These are phyloP conservation scores for Aspergillus eucalypticola DNA, from an alignment of 2,329 filamentous ascomycete genomes.

Conservation along the genomic window DNA sequence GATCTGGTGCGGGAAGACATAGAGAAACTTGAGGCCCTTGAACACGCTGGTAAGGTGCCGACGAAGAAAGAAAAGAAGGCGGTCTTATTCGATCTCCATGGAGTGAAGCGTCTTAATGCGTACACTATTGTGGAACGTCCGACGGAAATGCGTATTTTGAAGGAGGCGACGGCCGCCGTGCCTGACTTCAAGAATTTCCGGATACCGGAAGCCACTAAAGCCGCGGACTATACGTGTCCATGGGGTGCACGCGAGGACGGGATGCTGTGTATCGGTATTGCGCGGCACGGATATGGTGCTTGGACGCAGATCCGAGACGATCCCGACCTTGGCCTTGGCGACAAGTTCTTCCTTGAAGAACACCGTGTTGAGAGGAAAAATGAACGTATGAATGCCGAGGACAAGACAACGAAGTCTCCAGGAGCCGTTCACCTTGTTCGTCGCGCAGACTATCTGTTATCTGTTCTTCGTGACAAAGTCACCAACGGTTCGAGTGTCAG, in stretches of 20 bases:
- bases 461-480: constrained; percentile 87
- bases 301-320: constrained; percentile 96
- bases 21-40: constrained; percentile 61
- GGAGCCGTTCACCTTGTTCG: constrained; percentile 97
- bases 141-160: constrained; percentile 80
- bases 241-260: constrained; percentile 95
- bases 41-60: constrained; percentile 73
- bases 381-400: constrained; percentile 70
- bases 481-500: constrained; percentile 63
- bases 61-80: constrained; percentile 99
- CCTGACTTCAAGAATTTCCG: constrained; percentile 78
- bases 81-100: constrained; percentile 89
- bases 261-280: constrained; percentile 93
- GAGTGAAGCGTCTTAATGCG: constrained; percentile 92
- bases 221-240: constrained; percentile 83
- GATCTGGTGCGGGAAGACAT: constrained; percentile 72
- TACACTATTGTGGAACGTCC: constrained; percentile 93
- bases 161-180: constrained; percentile 65
- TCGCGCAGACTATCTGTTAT: constrained; percentile 89
- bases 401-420: constrained; percentile 69
- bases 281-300: constrained; percentile 89
- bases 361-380: constrained; percentile 98
- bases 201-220: constrained; percentile 86
- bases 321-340: constrained; percentile 75
- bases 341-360: constrained; percentile 96